These are phyloP conservation scores for Mortierella sp. DNA, from an alignment of 371 early-diverging fungal genomes.

Conservation along the genomic window DNA sequence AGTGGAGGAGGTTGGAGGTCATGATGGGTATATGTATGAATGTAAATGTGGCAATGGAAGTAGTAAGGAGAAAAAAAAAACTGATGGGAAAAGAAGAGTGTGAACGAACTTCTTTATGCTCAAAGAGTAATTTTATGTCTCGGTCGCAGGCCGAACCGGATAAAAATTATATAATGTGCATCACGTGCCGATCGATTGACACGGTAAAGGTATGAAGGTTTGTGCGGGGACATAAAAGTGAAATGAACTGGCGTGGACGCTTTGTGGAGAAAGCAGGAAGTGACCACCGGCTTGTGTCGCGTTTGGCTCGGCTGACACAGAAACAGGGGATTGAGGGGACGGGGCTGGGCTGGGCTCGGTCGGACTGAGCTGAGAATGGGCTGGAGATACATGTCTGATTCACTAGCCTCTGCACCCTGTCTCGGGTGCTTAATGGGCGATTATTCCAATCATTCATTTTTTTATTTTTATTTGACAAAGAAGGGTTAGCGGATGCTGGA, in stretches of 20 bases:
- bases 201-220: not conserved
- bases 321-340: not conserved
- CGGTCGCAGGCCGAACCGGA: too few species aligned
- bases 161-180: not conserved
- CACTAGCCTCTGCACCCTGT: too few species aligned
- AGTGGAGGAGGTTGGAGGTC: constrained; percentile 30
- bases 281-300: not conserved
- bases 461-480: not conserved
- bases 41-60: not conserved
- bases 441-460: too few species aligned
- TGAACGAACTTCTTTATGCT: too few species aligned
- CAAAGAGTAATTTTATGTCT: too few species aligned
- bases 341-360: not conserved
- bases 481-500: not conserved
- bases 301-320: not conserved
- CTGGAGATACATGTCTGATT: too few species aligned
- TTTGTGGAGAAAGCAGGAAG: not conserved
- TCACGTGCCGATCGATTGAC: constrained; percentile 4
- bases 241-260: not conserved
- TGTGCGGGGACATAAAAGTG: not conserved
- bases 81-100: not conserved
- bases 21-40: not conserved
- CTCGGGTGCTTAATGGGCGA: too few species aligned
- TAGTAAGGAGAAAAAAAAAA: not conserved
- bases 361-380: not conserved